phyloP scores from a whole-genome alignment of 345 rosid genomes.

The Aethionema arabicum region DNA sequence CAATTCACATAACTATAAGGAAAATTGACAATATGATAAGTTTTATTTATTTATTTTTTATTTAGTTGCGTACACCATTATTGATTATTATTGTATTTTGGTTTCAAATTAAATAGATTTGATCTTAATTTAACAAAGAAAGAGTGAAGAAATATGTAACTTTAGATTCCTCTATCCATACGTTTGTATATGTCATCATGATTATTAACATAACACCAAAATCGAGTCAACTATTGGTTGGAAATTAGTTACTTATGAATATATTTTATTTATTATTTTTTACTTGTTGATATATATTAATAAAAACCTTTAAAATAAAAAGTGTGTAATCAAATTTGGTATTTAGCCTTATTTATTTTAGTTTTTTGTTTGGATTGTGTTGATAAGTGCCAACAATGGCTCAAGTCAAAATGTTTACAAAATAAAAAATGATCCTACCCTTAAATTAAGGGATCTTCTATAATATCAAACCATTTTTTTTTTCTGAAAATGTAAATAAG shows the following conservation, averaged over 20 bases:
- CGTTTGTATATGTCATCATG: not conserved
- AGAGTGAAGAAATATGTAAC: slow-evolving; percentile 2
- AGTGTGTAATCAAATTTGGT: slow-evolving; percentile 11
- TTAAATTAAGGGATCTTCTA: too few relatives aligned
- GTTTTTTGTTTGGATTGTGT: slow-evolving; percentile 3
- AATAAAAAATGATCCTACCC: too few relatives aligned
- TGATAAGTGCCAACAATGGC: not conserved
- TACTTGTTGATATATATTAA: too few relatives aligned
- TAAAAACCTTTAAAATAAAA: not conserved
- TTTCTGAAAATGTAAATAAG: too few relatives aligned
- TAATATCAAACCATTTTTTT: too few relatives aligned
- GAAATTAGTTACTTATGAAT: too few relatives aligned
- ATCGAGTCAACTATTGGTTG: slow-evolving; percentile 2
- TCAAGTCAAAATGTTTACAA: not conserved
- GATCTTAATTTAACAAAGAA: slow-evolving; percentile 19
- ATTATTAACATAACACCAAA: not conserved
- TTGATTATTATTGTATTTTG: too few relatives aligned
- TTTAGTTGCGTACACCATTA: too few relatives aligned
- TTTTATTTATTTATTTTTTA: too few relatives aligned
- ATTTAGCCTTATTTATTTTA: slow-evolving; percentile 5
- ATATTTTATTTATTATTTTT: not conserved
- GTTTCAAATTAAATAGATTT: not conserved
- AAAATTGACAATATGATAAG: too few relatives aligned
- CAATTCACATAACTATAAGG: too few relatives aligned
- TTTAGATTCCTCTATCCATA: not conserved